A percentile compares a stretch with the other conserved stretches of the same genome.
Evolutionary conservation across 768 basidiomycete species (phyloP).

Genomic region (Trametes villosa): DNA sequence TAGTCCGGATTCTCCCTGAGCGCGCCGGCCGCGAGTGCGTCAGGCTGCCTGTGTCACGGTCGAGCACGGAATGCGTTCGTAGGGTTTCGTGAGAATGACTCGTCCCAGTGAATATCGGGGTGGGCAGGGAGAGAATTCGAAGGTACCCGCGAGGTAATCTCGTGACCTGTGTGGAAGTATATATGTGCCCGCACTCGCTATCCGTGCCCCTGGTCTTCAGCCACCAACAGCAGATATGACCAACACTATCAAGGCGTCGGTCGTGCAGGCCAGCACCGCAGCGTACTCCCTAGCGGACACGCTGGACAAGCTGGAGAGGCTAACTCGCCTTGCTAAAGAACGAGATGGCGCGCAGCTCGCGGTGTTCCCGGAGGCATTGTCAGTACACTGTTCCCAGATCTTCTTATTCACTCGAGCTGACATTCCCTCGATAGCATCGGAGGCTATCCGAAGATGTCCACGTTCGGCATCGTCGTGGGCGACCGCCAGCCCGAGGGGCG

Average conservation of each 20-base stretch:
- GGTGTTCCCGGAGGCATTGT: slow-evolving; percentile 66
- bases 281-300: slow-evolving; percentile 51
- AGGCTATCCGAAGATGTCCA: slow-evolving; percentile 63
- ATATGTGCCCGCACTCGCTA: not conserved
- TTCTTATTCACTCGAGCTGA: not conserved
- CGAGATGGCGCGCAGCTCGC: slow-evolving; percentile 52
- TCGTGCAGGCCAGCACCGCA: slow-evolving; percentile 55
- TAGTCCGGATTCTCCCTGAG: slow-evolving; percentile 1
- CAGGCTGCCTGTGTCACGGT: not conserved
- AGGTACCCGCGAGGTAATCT: not conserved
- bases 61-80: slow-evolving; percentile 8
- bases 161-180: slow-evolving; percentile 13
- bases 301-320: slow-evolving; percentile 51
- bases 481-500: slow-evolving; percentile 53
- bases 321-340: slow-evolving; percentile 50
- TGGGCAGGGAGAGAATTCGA: not conserved
- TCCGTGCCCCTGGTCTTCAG: not conserved
- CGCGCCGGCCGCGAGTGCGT: not conserved
- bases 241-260: slow-evolving; percentile 51
- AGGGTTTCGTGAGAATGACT: slow-evolving; percentile 14
- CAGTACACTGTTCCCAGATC: slow-evolving; percentile 24
- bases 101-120: not conserved
- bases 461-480: slow-evolving; percentile 56
- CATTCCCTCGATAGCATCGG: slow-evolving; percentile 46
- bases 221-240: slow-evolving; percentile 15